These are phyloP conservation scores for Brettanomyces sp. DNA, from an alignment of 805 yeast genomes.

Conservation along the genomic window DNA sequence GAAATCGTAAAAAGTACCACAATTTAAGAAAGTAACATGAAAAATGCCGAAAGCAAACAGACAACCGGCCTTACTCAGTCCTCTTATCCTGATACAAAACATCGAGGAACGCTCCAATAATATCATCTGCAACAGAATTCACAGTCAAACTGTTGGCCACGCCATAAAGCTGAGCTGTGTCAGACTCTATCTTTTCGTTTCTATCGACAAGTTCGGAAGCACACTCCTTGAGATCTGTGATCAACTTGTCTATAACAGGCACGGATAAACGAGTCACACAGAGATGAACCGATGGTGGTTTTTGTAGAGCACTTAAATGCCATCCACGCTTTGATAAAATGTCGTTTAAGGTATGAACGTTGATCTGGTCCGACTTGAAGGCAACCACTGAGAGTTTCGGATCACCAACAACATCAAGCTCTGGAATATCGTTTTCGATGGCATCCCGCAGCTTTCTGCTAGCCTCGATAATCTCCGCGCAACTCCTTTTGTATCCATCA, in stretches of 20 bases:
- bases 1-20: background rate
- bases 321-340: conserved; percentile 59
- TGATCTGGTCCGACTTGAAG: conserved; percentile 52
- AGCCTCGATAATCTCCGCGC: conserved; percentile 57
- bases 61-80: background rate
- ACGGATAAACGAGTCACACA: conserved; percentile 75
- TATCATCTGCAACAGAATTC: conserved; percentile 69
- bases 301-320: conserved; percentile 83
- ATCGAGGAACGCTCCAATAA: conserved; percentile 77
- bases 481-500: conserved; percentile 65
- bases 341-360: conserved; percentile 77
- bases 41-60: too few species aligned
- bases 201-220: conserved; percentile 31
- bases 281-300: conserved; percentile 84
- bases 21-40: too few species aligned
- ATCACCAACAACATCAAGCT: conserved; percentile 69
- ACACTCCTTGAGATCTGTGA: conserved; percentile 37
- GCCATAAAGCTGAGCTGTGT: conserved; percentile 88
- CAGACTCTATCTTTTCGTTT: conserved; percentile 25
- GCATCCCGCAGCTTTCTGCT: conserved; percentile 47
- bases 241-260: conserved; percentile 49
- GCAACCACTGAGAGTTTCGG: conserved; percentile 79
- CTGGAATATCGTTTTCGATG: conserved; percentile 39
- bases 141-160: conserved; percentile 89
- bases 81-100: conserved; percentile 50